Evolutionary conservation across 2,329 filamentous ascomycete genomes (phyloP).

Genomic region (Fusarium nurragi): DNA sequence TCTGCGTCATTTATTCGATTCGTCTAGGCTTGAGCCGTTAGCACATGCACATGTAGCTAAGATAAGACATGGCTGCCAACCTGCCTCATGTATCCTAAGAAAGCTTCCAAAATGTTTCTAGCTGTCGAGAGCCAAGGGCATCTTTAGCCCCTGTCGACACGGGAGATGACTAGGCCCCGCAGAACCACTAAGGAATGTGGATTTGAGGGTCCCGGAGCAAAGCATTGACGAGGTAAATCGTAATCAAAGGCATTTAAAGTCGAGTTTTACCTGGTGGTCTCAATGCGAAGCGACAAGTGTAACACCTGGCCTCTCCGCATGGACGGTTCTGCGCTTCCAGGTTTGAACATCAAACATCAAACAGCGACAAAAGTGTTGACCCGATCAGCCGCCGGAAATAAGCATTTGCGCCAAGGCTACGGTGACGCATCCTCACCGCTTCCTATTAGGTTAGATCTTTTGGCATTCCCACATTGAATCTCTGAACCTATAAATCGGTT

Average conservation of each 20-base stretch:
- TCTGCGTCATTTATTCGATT: conserved; percentile 14
- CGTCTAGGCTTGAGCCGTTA: not conserved
- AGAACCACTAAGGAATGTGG: conserved; percentile 10
- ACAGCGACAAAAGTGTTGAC: not conserved
- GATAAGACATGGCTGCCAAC: not conserved
- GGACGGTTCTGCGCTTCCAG: not conserved
- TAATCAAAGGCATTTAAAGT: conserved; percentile 14
- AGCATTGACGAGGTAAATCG: conserved; percentile 28
- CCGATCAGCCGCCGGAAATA: not conserved
- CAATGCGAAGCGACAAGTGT: conserved; percentile 13
- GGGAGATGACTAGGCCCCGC: conserved; percentile 22
- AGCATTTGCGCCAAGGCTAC: conserved; percentile 14
- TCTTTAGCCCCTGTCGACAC: not conserved
- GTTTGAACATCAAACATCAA: not conserved
- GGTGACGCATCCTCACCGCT: conserved; percentile 6
- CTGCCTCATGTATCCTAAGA: not conserved
- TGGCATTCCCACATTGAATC: not conserved
- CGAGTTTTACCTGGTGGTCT: conserved; percentile 3
- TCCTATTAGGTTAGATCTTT: not conserved
- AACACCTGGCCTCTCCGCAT: not conserved
- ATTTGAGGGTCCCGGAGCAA: conserved; percentile 6
- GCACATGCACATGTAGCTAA: not conserved
- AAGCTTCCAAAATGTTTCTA: conserved; percentile 11
- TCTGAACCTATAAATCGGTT: no score
- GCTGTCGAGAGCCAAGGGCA: not conserved